Evolutionary conservation across 1,284 basidiomycete genomes (phyloP), one percentile per base, ranked within the genome.

Genomic region (Pyrrhoderma noxium): DNA sequence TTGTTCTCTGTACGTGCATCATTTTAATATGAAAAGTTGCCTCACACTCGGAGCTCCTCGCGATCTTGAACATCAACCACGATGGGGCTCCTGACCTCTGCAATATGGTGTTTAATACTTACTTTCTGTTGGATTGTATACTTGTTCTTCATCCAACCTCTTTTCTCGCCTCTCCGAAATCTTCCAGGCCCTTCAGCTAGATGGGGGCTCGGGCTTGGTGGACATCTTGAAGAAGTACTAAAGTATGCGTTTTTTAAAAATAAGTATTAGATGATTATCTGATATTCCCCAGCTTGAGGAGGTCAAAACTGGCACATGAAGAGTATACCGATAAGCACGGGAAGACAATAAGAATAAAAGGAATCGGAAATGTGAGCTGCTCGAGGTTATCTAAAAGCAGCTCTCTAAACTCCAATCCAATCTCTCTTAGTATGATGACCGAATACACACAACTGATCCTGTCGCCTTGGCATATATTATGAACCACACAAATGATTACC

Each of bases 361-460:
- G 58, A 8, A 42, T 58, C 35, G 55, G 55, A 36, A 50, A 52
- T 47, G 58, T 58, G 27, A 11, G 27, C 27, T 31, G 11, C 27
- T 31, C 11, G 5, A 11, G 11, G 27, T 11, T 5, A 31, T 11
- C 11, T 31, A 11, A 31, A 31, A 31, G 27, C 27, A 11, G 27
- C 23, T 31, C 45, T 35, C 39, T 27, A 18, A 13, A 18, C 49
- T 56, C 37, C 60, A 49, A 35, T 25, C 38, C 41, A 18, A 43
- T n/a, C 23, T 38, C 49, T 41, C 41, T n/a, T 39, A 90, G 87
- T 86, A 82, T 77, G 87, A 90, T 56, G 73, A 80, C 49, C 80
- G 88, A 38, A 73, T 90, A 0, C 69, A 89, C 27, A 85, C 87
- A 0, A 70, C 89, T 27, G 88, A 90, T 61, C 85, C 86, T 3